A percentile compares a stretch with the other conserved stretches of the same genome.
phyloP scores from a whole-genome alignment of 345 rosid species.

The Hibiscus tridactylites region DNA sequence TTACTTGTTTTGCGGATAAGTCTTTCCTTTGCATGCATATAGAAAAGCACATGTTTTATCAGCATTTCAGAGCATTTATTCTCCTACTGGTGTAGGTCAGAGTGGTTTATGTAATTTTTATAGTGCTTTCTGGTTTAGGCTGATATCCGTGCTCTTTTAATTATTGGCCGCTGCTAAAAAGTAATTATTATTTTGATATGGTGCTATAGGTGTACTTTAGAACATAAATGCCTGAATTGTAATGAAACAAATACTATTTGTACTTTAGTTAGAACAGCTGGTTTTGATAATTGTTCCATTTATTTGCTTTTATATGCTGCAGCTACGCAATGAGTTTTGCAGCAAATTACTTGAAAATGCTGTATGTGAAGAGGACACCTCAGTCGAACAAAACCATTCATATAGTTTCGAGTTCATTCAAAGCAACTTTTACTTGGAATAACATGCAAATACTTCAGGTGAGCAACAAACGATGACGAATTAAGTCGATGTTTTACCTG shows the following conservation, averaged over 20 bases:
- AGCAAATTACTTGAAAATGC: constrained; percentile 69
- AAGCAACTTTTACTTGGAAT: constrained; percentile 78
- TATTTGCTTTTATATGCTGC: constrained; percentile 7
- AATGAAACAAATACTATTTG: background rate
- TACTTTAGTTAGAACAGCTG: background rate
- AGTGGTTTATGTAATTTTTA: no score
- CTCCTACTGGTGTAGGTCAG: no score
- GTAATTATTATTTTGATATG: background rate
- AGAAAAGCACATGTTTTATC: no score
- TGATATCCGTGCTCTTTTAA: background rate
- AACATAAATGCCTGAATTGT: background rate
- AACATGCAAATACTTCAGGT: constrained; percentile 96
- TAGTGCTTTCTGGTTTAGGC: background rate
- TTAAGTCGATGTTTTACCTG: background rate
- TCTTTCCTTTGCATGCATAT: no score
- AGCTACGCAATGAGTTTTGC: constrained; percentile 83
- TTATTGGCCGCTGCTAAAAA: no score
- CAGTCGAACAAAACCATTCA: constrained; percentile 69
- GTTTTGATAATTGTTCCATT: background rate
- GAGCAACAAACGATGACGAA: background rate
- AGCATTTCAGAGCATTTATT: no score
- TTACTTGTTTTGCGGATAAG: no score
- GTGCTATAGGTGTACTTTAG: background rate
- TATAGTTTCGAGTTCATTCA: constrained; percentile 75
- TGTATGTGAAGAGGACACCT: constrained; percentile 72